These are phyloP conservation scores for Citropsis articulata DNA, from an alignment of 345 rosid species.

Conservation along the genomic window DNA sequence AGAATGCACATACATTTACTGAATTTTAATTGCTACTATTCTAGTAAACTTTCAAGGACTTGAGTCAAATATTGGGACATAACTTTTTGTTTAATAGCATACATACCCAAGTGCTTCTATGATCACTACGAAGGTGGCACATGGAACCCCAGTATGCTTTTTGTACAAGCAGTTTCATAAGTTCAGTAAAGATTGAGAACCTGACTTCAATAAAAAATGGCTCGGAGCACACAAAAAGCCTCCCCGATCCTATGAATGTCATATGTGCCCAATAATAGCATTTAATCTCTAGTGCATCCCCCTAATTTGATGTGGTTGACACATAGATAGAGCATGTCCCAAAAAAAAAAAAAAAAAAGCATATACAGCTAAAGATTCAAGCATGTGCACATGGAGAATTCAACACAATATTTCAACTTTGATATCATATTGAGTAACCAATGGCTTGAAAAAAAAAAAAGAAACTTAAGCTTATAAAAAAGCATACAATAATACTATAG, in stretches of 20 bases:
- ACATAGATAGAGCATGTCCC: not conserved
- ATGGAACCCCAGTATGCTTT: not conserved
- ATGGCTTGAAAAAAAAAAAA: too few species aligned
- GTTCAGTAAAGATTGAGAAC: not conserved
- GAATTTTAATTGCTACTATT: too few species aligned
- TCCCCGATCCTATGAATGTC: not conserved
- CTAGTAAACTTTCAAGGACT: too few species aligned
- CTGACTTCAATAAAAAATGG: not conserved
- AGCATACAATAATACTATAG: not conserved
- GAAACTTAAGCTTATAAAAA: not conserved
- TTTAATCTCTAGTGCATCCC: not conserved
- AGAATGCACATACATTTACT: not conserved
- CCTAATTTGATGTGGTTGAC: not conserved
- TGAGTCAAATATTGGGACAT: not conserved
- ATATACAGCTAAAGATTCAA: not conserved
- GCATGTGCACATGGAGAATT: too few species aligned
- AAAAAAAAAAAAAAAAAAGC: not conserved
- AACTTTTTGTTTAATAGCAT: not conserved
- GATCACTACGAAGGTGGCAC: not conserved
- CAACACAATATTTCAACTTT: not conserved
- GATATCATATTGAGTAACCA: too few species aligned
- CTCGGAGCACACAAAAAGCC: not conserved
- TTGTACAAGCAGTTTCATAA: not conserved
- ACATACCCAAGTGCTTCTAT: not conserved
- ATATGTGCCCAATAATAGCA: not conserved